Conservation (phyloP, 108 stramenopile genomes). For the Cyclotella sp. region DNA sequence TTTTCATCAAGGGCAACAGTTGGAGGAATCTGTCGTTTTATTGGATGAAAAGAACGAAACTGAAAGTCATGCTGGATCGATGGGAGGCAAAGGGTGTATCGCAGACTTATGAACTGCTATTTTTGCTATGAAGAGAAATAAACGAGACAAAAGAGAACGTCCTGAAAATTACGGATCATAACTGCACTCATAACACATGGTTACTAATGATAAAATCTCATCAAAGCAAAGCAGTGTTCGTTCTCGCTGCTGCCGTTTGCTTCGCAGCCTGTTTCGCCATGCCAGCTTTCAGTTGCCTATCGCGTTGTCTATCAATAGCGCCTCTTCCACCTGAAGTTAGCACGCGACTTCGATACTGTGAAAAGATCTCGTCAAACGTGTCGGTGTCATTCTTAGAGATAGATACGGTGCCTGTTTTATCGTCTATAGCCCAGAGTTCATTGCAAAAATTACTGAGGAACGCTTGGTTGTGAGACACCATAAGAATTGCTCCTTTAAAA, state of each 20-base stretch:
- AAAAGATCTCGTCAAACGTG: constrained; percentile 69
- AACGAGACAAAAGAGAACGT: too few species aligned
- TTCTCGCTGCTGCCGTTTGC: constrained; percentile 26
- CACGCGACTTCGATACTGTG: constrained; percentile 45
- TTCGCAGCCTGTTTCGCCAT: constrained; percentile 60
- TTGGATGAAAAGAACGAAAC: constrained; percentile 63
- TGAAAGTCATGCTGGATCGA: constrained; percentile 49
- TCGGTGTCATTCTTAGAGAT: constrained; percentile 55
- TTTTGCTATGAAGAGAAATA: constrained; percentile 16
- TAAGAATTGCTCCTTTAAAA: constrained; percentile 87
- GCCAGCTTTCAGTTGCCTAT: constrained; percentile 40
- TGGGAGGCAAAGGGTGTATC: constrained; percentile 51
- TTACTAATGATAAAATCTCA: constrained; percentile 1
- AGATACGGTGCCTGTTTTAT: constrained; percentile 56
- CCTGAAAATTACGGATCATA: too few species aligned
- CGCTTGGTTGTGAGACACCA: constrained; percentile 91
- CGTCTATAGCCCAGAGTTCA: constrained; percentile 80
- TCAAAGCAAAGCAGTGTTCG: constrained; percentile 32
- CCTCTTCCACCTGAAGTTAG: constrained; percentile 13
- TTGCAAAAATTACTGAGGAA: constrained; percentile 72
- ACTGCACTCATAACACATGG: not conserved
- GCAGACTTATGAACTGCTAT: constrained; percentile 50
- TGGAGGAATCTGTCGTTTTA: constrained; percentile 61
- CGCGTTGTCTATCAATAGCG: constrained; percentile 21
- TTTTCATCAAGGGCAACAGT: constrained; percentile 55